Base-by-base conservation (phyloP, 345 rosid species). In the Balakata baccata region DNA sequence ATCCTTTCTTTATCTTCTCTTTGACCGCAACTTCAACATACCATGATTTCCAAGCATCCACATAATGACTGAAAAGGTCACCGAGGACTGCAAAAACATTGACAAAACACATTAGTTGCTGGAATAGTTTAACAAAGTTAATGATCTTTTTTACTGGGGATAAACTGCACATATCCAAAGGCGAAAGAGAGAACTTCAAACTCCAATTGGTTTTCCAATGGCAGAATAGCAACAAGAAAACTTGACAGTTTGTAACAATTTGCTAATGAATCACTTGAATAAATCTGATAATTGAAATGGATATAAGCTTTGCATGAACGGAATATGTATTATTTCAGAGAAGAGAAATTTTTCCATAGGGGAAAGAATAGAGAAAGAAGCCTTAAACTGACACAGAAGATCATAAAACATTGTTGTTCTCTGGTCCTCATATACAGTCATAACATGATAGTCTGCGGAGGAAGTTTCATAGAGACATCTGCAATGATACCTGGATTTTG, bases 31-130 rank as follows among this genome's bases (percentile, higher is more conserved):
- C 82, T 86, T 85, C 89, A 49, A 75, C 84, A 77, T 83, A 79
- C 92, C 93, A 93, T 29, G 89, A 73, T 73, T 80, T 83, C 93
- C 90, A 88, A 45, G 97, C 86, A 58, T 87, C 91, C 82, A 52
- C 64, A 84, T 86, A 91, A 73, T 91, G 97, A 37, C 79, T 85
- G 51, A 90, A 84, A 70, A 93, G 93, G n/a, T 87, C 91, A 47
- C 75, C 69, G 17, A 93, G 67, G 71, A 77, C 98, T 93, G 92
- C 83, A 82, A 81, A 69, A 73, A 41, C 69, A 80, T 76, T 52
- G 45, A 77, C 11, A 58, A 13, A 34, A 37, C 22, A 22, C 51
- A 25, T 71, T 59, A 69, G 46, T 4, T 53, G 47, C 51, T 11
- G 37, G 37, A 69, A 29, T 13, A 29, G 43, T 38, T 17, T 63